phyloP scores from a whole-genome alignment of 2,329 filamentous ascomycete genomes.

The Nigrospora osmanthi region DNA sequence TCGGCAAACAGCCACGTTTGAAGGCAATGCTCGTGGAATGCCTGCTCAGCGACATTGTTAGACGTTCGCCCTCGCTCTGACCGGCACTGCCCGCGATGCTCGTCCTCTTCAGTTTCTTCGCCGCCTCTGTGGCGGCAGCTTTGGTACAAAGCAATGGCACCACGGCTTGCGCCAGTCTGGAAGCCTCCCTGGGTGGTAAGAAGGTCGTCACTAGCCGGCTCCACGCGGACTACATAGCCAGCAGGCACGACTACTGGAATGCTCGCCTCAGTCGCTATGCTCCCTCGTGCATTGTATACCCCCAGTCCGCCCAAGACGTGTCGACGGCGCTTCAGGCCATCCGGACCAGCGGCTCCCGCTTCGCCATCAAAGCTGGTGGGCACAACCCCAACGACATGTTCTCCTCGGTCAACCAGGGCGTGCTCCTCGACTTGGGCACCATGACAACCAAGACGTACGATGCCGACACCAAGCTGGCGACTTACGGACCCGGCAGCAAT shows the following conservation, averaged over 20 bases:
- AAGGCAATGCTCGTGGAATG: too few relatives aligned
- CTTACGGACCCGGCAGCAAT: conserved; percentile 15
- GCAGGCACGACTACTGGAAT: conserved; percentile 17
- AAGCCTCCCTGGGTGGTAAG: neutral
- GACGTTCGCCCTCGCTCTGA: too few relatives aligned
- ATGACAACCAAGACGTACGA: conserved; percentile 17
- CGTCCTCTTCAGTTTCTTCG: too few relatives aligned
- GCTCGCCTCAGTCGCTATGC: conserved; percentile 13
- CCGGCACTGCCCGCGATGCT: too few relatives aligned
- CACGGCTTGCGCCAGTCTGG: too few relatives aligned
- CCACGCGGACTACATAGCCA: conserved; percentile 9
- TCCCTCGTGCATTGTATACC: conserved; percentile 18
- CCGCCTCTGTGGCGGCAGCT: too few relatives aligned
- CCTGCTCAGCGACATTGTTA: too few relatives aligned
- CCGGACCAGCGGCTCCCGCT: conserved; percentile 9
- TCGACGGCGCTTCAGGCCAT: conserved; percentile 16
- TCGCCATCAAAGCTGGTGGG: conserved; percentile 17
- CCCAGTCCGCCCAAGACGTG: conserved; percentile 15
- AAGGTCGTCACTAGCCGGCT: conserved; percentile 8
- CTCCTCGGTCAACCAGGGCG: conserved; percentile 15
- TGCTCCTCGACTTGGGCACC: conserved; percentile 14
- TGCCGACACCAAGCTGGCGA: conserved; percentile 12
- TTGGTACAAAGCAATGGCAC: too few relatives aligned
- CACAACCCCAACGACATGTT: conserved; percentile 18
- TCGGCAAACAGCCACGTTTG: too few relatives aligned